Evolutionary conservation across 2,329 filamentous ascomycete species (phyloP), one percentile per base, ranked within the genome.

Genomic region (Talaromyces islandicus): DNA sequence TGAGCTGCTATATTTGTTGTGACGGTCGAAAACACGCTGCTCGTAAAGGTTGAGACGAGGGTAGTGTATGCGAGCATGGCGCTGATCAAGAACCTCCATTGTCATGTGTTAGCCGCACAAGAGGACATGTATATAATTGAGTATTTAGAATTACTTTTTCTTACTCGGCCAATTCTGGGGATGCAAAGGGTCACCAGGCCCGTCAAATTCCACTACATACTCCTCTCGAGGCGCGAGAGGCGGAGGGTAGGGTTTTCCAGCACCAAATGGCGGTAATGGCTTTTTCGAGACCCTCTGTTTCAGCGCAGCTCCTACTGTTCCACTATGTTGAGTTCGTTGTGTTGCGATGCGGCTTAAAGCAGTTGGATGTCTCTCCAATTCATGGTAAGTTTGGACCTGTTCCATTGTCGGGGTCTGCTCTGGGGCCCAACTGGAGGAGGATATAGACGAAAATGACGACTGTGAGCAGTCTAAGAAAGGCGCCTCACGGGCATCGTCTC

Each of bases 101-200:
- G 17, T 46, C 19, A 7, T 21, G 7, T 21, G 43, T 46, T 24
- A 54, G 19, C 21, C 1, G 12, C 3, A 10, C 3, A 29, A 10
- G 14, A 43, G n/a, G n/a, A 21, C 41, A 21, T 9, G 2, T 43
- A 14, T 35, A 14, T 35, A 35, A 35, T 19, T 21, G 11, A 12
- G 51, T 54, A 53, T 9, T n/a, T 17, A 43, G 3, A 80, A 82
- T 69, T 73, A 85, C 85, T 96, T 96, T 79, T 90, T 92, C 70
- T 78, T 84, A 58, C 89, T 69, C 0, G 89, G 82, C 92, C 92
- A 96, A 72, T 96, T 96, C 76, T 93, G 89, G 1, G 91, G 88
- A 73, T 96, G 91, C 62, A 92, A 70, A 2, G 91, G 91, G 68
- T 96, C 92, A 64, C 92, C 82, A 1, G 86, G 88, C 0, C 91